Percentiles rank a stretch among this genome's conserved stretches.
Conservation (phyloP, 1,284 basidiomycete species). For the Heliocybe sulcata region DNA sequence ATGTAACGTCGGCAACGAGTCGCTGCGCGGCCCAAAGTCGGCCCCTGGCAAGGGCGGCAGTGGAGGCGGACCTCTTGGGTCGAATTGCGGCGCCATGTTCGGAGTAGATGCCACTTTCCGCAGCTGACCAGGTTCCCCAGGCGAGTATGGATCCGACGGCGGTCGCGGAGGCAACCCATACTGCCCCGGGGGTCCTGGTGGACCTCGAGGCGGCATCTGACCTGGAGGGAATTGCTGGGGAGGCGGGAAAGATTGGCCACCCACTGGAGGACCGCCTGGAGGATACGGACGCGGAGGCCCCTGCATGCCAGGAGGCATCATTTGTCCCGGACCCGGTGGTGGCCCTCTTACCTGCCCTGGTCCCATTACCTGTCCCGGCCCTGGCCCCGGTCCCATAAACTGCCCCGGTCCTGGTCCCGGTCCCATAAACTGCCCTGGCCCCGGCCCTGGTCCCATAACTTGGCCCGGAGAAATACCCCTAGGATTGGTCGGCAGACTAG, state of each 20-base stretch:
- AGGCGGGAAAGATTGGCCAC: background rate
- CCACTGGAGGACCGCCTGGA: slow-evolving; percentile 6
- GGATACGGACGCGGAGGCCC: slow-evolving; percentile 4
- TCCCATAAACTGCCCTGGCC: background rate
- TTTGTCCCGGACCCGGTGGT: background rate
- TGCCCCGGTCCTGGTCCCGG: background rate
- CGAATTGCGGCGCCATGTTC: slow-evolving; percentile 51
- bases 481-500: background rate
- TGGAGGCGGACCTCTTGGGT: slow-evolving; percentile 25
- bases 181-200: slow-evolving; percentile 9
- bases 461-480: background rate
- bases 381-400: background rate
- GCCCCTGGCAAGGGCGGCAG: background rate
- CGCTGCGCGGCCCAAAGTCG: slow-evolving; percentile 12
- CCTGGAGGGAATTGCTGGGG: slow-evolving; percentile 9
- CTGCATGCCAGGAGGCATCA: background rate
- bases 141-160: slow-evolving; percentile 7
- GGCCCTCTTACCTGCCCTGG: background rate
- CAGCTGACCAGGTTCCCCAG: slow-evolving; percentile 28
- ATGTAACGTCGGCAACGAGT: slow-evolving; percentile 30
- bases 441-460: background rate
- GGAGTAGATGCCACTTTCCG: slow-evolving; percentile 54
- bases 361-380: background rate
- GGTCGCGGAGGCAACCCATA: background rate
- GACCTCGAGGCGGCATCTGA: slow-evolving; percentile 7